These are phyloP conservation scores for Botrytis aclada DNA, from an alignment of 2,329 filamentous ascomycete genomes.

Conservation along the genomic window DNA sequence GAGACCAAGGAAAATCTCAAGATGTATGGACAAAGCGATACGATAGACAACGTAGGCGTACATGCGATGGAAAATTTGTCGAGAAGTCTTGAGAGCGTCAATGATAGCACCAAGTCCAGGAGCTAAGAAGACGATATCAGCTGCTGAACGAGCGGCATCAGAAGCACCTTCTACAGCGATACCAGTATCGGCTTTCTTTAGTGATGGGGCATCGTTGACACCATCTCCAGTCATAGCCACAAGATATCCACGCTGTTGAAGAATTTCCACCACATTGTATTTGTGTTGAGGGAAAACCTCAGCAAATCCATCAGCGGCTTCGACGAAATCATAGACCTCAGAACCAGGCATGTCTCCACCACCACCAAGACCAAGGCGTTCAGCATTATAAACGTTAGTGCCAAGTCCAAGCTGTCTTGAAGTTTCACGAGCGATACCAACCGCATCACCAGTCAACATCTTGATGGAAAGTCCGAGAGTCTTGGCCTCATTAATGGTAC, in stretches of 20 bases:
- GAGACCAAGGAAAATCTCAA: slow-evolving; percentile 87
- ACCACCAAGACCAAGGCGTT: slow-evolving; percentile 84
- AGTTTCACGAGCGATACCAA: slow-evolving; percentile 89
- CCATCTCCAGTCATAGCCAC: slow-evolving; percentile 96
- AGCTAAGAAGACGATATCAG: slow-evolving; percentile 91
- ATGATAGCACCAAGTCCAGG: slow-evolving; percentile 90
- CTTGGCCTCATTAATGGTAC: slow-evolving; percentile 88
- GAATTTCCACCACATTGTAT: slow-evolving; percentile 89
- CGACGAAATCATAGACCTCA: slow-evolving; percentile 92
- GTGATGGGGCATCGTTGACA: slow-evolving; percentile 88
- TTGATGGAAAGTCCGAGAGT: slow-evolving; percentile 84
- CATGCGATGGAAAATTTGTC: slow-evolving; percentile 96
- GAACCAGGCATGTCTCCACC: slow-evolving; percentile 92
- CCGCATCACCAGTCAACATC: slow-evolving; percentile 94
- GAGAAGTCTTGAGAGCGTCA: slow-evolving; percentile 86
- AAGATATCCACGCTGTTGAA: slow-evolving; percentile 88
- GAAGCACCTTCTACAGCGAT: slow-evolving; percentile 92
- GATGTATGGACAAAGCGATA: slow-evolving; percentile 86
- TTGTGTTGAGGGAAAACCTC: slow-evolving; percentile 96
- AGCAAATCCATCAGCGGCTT: slow-evolving; percentile 91
- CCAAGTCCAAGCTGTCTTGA: slow-evolving; percentile 88
- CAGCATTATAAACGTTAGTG: slow-evolving; percentile 91
- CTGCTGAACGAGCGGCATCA: slow-evolving; percentile 84
- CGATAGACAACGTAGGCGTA: slow-evolving; percentile 95
- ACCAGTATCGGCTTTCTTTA: slow-evolving; percentile 95